phyloP scores from a whole-genome alignment of 176 grass and related monocot species.

The Eleusine indica region DNA sequence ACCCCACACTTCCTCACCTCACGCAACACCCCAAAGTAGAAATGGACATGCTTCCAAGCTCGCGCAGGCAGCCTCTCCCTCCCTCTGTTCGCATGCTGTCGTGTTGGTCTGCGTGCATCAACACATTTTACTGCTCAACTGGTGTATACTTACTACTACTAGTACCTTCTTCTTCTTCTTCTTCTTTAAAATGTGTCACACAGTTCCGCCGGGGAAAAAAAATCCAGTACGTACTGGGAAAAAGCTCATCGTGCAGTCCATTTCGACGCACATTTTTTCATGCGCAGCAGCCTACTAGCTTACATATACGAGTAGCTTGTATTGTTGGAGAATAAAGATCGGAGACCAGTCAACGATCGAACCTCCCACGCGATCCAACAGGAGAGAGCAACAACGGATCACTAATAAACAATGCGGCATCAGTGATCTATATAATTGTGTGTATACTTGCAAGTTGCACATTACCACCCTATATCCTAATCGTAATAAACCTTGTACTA shows the following conservation, averaged over 20 bases:
- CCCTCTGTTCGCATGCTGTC: slow-evolving; percentile 3
- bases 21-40: slow-evolving; percentile 32
- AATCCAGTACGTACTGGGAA: background rate
- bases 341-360: background rate
- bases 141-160: too few relatives aligned
- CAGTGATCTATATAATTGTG: slow-evolving; percentile 28
- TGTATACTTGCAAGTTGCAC: slow-evolving; percentile 10
- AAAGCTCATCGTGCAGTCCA: background rate
- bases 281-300: background rate
- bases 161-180: too few relatives aligned
- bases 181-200: background rate
- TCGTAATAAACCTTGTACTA: slow-evolving; percentile 4
- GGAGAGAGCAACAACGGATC: background rate
- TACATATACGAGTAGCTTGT: too few relatives aligned
- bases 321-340: background rate
- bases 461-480: background rate
- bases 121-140: too few relatives aligned
- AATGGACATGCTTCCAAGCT: slow-evolving; percentile 18
- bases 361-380: background rate
- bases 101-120: background rate
- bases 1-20: background rate
- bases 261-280: background rate
- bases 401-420: background rate
- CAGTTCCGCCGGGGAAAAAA: background rate
- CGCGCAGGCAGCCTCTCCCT: background rate